phyloP scores from a whole-genome alignment of 2,329 filamentous ascomycete species.

The Pseudogymnoascus sp. region DNA sequence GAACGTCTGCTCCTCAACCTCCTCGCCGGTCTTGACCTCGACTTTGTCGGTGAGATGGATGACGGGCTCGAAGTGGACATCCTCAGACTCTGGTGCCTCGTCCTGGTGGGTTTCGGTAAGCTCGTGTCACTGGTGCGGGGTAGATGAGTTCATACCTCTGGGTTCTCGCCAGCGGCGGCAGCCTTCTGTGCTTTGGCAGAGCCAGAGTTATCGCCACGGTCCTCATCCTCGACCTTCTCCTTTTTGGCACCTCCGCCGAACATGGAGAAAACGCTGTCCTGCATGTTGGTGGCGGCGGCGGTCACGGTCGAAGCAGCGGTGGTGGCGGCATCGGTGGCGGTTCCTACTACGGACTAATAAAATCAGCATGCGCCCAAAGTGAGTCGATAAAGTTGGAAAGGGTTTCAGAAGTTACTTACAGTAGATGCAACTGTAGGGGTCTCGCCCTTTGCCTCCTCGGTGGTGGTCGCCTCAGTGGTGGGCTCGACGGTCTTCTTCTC shows the following conservation, averaged over 20 bases:
- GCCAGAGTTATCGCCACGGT: conserved; percentile 78
- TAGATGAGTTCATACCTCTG: conserved; percentile 22
- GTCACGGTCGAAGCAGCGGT: conserved; percentile 33
- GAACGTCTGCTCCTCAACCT: conserved; percentile 93
- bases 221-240: conserved; percentile 82
- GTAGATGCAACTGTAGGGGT: not conserved
- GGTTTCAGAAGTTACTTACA: not conserved
- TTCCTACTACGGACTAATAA: conserved; percentile 14
- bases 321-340: conserved; percentile 25
- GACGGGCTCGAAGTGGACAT: conserved; percentile 95
- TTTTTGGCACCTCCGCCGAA: conserved; percentile 97
- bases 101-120: conserved; percentile 37
- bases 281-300: conserved; percentile 35
- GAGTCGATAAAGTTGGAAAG: not conserved
- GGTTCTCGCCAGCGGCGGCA: conserved; percentile 33
- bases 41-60: conserved; percentile 94
- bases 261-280: conserved; percentile 85
- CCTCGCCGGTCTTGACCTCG: conserved; percentile 96
- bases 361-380: not conserved
- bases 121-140: conserved; percentile 15
- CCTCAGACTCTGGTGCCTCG: conserved; percentile 75
- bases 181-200: conserved; percentile 71
- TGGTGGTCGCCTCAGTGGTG: conserved; percentile 21
- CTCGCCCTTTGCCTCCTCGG: conserved; percentile 28
- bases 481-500: conserved; percentile 34